These are phyloP conservation scores for Beta corolliflora DNA, from an alignment of 179 eudicot genomes.

Conservation along the genomic window DNA sequence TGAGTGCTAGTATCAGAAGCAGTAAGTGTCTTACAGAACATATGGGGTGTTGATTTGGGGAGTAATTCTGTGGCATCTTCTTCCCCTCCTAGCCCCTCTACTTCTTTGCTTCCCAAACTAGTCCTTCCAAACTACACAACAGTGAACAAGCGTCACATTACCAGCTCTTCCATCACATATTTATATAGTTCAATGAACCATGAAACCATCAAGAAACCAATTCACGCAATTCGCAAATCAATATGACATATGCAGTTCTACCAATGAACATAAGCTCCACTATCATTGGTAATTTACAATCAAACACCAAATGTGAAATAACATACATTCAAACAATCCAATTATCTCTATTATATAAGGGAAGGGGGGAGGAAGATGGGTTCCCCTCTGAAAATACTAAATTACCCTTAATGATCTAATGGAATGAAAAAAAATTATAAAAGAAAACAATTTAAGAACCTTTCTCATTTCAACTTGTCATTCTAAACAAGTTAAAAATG, in stretches of 20 bases:
- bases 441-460: no score
- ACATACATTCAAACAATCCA: neutral
- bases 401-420: no score
- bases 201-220: neutral
- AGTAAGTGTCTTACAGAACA: conserved; percentile 93
- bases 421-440: no score
- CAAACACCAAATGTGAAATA: neutral
- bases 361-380: no score
- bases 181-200: neutral
- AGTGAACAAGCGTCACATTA: conserved; percentile 11
- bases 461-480: no score
- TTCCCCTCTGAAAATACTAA: no score
- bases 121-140: conserved; percentile 39
- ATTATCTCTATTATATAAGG: no score
- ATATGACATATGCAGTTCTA: neutral
- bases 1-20: conserved; percentile 93
- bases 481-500: no score
- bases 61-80: conserved; percentile 50
- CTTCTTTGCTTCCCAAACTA: conserved; percentile 50
- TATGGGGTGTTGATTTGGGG: conserved; percentile 71
- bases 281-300: neutral
- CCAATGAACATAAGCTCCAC: neutral
- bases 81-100: conserved; percentile 46
- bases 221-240: conserved; percentile 1
- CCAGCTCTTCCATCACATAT: conserved; percentile 3